A percentile compares a stretch with the other conserved stretches of the same genome.
phyloP scores from a whole-genome alignment of 2,329 filamentous ascomycete species.

The Aspergillus sp. region DNA sequence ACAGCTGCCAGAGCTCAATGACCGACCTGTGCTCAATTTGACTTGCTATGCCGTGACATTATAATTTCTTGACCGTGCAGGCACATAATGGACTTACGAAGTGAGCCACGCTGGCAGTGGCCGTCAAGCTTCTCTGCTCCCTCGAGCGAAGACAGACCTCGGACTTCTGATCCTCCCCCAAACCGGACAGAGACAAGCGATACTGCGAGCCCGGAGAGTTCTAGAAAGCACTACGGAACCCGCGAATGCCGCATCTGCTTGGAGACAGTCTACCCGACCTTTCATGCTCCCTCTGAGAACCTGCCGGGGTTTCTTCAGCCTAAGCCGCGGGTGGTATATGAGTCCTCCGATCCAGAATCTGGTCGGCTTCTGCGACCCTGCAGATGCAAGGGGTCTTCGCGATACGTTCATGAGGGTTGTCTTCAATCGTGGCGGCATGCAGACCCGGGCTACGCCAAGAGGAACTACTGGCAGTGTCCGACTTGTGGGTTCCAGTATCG shows the following conservation, averaged over 20 bases:
- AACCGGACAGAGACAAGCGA: constrained; percentile 8
- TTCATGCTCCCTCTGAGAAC: constrained; percentile 47
- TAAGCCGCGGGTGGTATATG: constrained; percentile 57
- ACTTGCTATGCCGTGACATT: constrained; percentile 8
- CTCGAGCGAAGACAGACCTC: constrained; percentile 4
- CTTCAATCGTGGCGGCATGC: constrained; percentile 74
- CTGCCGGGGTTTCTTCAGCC: constrained; percentile 53
- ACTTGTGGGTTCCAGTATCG: constrained; percentile 81
- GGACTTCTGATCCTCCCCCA: constrained; percentile 7
- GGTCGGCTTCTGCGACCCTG: constrained; percentile 83
- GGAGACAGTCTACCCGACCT: constrained; percentile 61
- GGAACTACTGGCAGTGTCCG: constrained; percentile 80
- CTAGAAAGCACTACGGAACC: constrained; percentile 54
- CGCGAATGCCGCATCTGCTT: constrained; percentile 86
- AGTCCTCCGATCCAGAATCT: constrained; percentile 64
- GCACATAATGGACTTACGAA: constrained; percentile 12
- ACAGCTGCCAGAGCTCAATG: constrained; percentile 6
- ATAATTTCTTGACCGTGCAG: constrained; percentile 1
- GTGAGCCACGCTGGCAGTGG: constrained; percentile 23
- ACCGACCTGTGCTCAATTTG: constrained; percentile 6
- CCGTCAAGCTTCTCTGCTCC: constrained; percentile 8
- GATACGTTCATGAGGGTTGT: constrained; percentile 91
- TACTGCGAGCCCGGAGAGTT: constrained; percentile 15
- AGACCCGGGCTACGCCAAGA: constrained; percentile 55
- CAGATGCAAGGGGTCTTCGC: constrained; percentile 85